These are phyloP conservation scores for Sphenostylis stenocarpa DNA, from an alignment of 306 rosid genomes.

Conservation along the genomic window DNA sequence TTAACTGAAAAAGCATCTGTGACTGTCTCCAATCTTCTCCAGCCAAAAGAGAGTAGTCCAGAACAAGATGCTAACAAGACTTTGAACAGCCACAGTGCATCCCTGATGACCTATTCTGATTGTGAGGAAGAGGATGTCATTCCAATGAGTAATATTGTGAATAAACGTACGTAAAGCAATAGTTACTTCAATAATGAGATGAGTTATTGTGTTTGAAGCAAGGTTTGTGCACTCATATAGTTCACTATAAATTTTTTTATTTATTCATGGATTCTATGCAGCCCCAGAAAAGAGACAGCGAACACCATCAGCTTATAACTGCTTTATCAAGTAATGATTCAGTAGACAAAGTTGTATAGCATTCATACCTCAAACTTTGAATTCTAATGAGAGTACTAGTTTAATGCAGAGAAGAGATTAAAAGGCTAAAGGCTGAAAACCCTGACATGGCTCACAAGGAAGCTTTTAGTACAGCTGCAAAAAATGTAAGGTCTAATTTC, in stretches of 20 bases:
- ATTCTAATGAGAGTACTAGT: slow-evolving; percentile 20
- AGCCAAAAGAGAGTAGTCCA: slow-evolving; percentile 53
- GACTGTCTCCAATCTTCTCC: slow-evolving; percentile 26
- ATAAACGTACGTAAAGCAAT: slow-evolving; percentile 66
- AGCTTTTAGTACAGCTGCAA: slow-evolving; percentile 91
- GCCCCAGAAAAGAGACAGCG: slow-evolving; percentile 96
- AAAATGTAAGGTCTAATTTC: slow-evolving; percentile 55
- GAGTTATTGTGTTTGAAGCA: not conserved
- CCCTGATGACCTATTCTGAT: slow-evolving; percentile 56
- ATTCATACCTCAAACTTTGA: not conserved
- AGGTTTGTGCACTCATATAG: not conserved
- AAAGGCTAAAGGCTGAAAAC: slow-evolving; percentile 80
- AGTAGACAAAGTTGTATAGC: not conserved
- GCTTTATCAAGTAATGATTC: slow-evolving; percentile 78
- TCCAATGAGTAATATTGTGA: slow-evolving; percentile 56
- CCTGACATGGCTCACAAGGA: slow-evolving; percentile 93
- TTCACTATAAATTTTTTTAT: not conserved
- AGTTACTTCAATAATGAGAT: not conserved
- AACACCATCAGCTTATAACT: slow-evolving; percentile 95
- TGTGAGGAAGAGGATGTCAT: slow-evolving; percentile 63
- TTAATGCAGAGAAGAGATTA: slow-evolving; percentile 80
- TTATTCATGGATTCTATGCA: slow-evolving; percentile 30
- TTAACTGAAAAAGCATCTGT: slow-evolving; percentile 4
- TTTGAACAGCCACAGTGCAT: slow-evolving; percentile 42
- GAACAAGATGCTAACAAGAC: slow-evolving; percentile 53